A percentile compares a stretch with the other conserved stretches of the same genome.
These are phyloP conservation scores for Geotrichum australiense DNA, from an alignment of 1,139 yeast species.

Conservation along the genomic window DNA sequence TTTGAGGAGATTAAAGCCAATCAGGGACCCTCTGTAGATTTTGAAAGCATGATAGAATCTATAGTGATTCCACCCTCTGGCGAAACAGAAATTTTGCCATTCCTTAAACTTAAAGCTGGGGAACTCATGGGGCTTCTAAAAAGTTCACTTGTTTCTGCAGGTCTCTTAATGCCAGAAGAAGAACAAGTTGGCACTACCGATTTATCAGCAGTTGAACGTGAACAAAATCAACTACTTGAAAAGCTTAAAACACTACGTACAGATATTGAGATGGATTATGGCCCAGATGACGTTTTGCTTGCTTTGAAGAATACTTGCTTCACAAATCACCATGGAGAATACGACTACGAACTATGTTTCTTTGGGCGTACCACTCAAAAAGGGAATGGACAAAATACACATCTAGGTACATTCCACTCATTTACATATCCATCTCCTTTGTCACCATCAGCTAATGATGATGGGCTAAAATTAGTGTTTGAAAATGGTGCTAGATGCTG, in stretches of 20 bases:
- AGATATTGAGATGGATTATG: constrained; percentile 37
- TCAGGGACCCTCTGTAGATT: constrained; percentile 7
- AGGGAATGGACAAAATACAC: constrained; percentile 41
- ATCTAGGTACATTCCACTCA: constrained; percentile 54
- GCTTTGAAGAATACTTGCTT: constrained; percentile 50
- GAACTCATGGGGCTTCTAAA: constrained; percentile 23
- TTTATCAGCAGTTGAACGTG: constrained; percentile 14
- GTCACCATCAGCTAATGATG: constrained; percentile 20
- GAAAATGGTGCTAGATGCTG: constrained; percentile 79
- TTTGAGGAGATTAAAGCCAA: constrained; percentile 39
- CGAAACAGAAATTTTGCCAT: background rate
- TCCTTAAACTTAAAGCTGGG: background rate
- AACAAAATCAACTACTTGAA: constrained; percentile 24
- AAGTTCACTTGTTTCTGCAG: constrained; percentile 12
- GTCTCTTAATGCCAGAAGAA: background rate
- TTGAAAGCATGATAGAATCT: background rate
- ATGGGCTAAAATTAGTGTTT: constrained; percentile 39
- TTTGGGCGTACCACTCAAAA: constrained; percentile 52
- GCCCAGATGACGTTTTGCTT: constrained; percentile 58
- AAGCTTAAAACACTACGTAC: constrained; percentile 23
- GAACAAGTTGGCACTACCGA: background rate
- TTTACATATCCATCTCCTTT: no score
- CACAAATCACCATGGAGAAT: constrained; percentile 52
- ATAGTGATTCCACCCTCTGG: background rate
- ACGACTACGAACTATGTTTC: constrained; percentile 59